Conservation (phyloP, 1,284 basidiomycete species). For the Irpex lacteus region DNA sequence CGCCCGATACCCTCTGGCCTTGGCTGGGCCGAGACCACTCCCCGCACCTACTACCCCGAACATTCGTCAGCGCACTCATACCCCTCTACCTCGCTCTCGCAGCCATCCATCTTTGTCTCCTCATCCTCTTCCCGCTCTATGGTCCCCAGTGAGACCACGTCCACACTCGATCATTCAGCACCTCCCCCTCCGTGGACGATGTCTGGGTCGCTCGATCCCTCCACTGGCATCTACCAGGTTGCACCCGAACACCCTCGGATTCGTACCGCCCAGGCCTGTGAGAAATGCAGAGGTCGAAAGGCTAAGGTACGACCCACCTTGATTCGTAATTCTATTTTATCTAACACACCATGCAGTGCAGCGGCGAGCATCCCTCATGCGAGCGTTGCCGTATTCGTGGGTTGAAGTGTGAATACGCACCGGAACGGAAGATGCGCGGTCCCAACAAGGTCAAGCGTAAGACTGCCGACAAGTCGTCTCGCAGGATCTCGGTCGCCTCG, state of each 20-base stretch:
- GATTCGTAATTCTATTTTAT: neutral
- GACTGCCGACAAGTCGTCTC: conserved; percentile 7
- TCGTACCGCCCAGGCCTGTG: conserved; percentile 40
- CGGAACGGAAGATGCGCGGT: conserved; percentile 59
- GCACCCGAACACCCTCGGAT: conserved; percentile 58
- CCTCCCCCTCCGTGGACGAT: conserved; percentile 33
- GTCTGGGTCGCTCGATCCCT: conserved; percentile 55
- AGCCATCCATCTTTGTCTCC: conserved; percentile 5
- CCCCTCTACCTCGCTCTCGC: neutral
- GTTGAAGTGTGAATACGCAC: conserved; percentile 42
- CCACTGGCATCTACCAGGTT: conserved; percentile 58
- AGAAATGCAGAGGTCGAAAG: conserved; percentile 42
- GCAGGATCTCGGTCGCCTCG: conserved; percentile 18
- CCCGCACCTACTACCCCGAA: neutral
- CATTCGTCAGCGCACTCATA: neutral
- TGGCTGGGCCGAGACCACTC: neutral
- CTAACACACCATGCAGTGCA: conserved; percentile 30
- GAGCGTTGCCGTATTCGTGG: conserved; percentile 34
- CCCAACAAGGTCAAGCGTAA: conserved; percentile 51
- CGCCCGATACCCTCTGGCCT: neutral
- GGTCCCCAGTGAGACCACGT: neutral
- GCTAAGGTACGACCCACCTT: conserved; percentile 33
- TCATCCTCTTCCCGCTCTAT: neutral
- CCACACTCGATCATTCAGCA: conserved; percentile 6
- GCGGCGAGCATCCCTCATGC: conserved; percentile 36